These are phyloP conservation scores for Phytophthora palmivora DNA, from an alignment of 352 stramenopile genomes.

Conservation along the genomic window DNA sequence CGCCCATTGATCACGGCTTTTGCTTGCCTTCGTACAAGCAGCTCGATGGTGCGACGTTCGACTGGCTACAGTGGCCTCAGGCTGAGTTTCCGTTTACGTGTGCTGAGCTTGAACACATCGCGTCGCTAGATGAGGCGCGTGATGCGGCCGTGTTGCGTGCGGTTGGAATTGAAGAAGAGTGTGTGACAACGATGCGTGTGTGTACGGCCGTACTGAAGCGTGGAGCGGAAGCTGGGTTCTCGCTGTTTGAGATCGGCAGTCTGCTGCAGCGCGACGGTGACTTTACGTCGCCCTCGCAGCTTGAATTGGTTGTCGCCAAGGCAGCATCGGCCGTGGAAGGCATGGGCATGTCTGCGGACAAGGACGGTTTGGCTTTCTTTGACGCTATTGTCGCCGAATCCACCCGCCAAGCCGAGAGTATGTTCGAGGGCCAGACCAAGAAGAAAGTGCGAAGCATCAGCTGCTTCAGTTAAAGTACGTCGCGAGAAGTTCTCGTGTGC, in stretches of 20 bases:
- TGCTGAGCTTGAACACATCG: slow-evolving; percentile 80
- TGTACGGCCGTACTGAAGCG: slow-evolving; percentile 79
- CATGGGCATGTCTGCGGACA: slow-evolving; percentile 41
- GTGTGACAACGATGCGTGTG: slow-evolving; percentile 83
- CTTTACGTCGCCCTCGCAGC: slow-evolving; percentile 74
- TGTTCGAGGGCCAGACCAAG: slow-evolving; percentile 78
- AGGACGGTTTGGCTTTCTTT: slow-evolving; percentile 46
- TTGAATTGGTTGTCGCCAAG: slow-evolving; percentile 75
- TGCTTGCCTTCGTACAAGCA: slow-evolving; percentile 86
- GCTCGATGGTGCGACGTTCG: slow-evolving; percentile 82
- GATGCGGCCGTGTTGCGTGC: slow-evolving; percentile 72
- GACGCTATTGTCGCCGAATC: slow-evolving; percentile 68
- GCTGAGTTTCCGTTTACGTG: slow-evolving; percentile 88
- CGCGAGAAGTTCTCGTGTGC: slow-evolving; percentile 17
- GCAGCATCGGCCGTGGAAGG: slow-evolving; percentile 43
- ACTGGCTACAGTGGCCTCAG: slow-evolving; percentile 91
- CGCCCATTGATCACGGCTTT: slow-evolving; percentile 90
- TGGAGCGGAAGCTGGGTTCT: slow-evolving; percentile 81
- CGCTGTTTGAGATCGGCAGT: slow-evolving; percentile 85
- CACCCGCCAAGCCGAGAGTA: slow-evolving; percentile 33
- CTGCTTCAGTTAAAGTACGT: slow-evolving; percentile 72
- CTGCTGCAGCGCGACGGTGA: slow-evolving; percentile 84
- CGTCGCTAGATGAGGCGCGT: slow-evolving; percentile 58
- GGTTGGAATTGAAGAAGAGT: slow-evolving; percentile 83
- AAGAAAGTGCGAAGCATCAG: slow-evolving; percentile 91